Conservation (phyloP, 257 asterid genomes). For the Solanum megistacrolobum region DNA sequence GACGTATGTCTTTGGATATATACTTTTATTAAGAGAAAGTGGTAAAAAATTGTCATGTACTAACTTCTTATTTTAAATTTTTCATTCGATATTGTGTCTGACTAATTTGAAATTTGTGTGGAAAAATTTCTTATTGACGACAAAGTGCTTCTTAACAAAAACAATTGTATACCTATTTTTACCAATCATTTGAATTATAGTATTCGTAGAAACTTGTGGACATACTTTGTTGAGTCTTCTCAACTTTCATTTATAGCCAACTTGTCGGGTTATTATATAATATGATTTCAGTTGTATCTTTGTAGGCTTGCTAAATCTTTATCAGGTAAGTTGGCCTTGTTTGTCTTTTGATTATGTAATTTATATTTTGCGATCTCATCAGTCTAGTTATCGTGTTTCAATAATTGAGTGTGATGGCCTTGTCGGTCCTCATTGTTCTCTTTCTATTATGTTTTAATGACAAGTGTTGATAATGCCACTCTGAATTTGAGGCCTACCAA, state of each 20-base stretch:
- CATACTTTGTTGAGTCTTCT: background rate
- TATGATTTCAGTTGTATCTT: too few species aligned
- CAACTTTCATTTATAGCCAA: too few species aligned
- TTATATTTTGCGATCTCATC: background rate
- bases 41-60: background rate
- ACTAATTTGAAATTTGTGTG: rapidly evolving
- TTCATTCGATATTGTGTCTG: background rate
- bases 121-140: rapidly evolving
- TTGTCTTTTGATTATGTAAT: background rate
- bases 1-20: background rate
- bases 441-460: too few species aligned
- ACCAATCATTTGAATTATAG: too few species aligned
- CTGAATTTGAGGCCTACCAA: rapidly evolving
- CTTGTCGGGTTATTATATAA: too few species aligned
- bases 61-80: background rate
- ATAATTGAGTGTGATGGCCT: background rate
- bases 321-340: background rate
- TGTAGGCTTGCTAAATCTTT: background rate
- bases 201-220: background rate
- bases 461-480: background rate
- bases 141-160: background rate
- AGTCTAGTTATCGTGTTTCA: background rate
- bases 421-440: background rate
- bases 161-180: background rate
- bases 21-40: background rate